Base-by-base conservation (phyloP, 805 yeast species). In the Brettanomyces naardenensis region DNA sequence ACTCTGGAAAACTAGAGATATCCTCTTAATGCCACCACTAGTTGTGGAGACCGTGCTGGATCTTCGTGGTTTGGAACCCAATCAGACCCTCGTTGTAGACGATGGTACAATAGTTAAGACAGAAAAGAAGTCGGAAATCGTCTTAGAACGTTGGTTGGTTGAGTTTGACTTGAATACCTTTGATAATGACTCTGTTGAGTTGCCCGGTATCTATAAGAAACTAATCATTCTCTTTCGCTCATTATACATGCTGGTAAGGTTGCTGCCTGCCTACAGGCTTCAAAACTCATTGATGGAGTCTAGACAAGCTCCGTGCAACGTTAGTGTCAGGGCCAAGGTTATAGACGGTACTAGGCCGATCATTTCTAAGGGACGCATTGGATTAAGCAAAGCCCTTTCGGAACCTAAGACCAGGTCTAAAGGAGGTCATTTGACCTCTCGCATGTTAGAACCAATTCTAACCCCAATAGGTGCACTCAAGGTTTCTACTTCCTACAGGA, bases 81-180 rank as follows among this genome's bases (percentile, higher is more conserved):
- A 46, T n/a, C 53, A 52, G 31, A 41, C 52, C 6, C 44, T 58
- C 14, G 33, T 48, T 33, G 33, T 56, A 5, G 50, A 51, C 21
- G 32, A 20, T 15, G 53, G 48, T 19, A 63, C 71, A 7, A 78
- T 78, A 10, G 65, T 80, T 7, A 74, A 69, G 41, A 81, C 80
- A 11, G 66, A 71, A 3, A 75, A 73, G 50, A 82, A 82, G 50
- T 68, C 75, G 14, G 97, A 90, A 58, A 74, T 92, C n/a, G 96
- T 92, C 2, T 62, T 92, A 40, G 98, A 92, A 53, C 70, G 98
- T 42, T 92, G 98, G 98, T 66, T 87, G 19, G 62, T 92, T 25
- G 95, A 89, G 56, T 73, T 89, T 43, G 89, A 82, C 50, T 59
- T 73, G 14, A 63, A 61, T 30, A 57, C 55, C 19, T 64, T 53